Percentiles rank a stretch among this genome's conserved stretches.
Evolutionary conservation across 352 stramenopile genomes (phyloP).

Genomic region (Phytophthora cryptogea): DNA sequence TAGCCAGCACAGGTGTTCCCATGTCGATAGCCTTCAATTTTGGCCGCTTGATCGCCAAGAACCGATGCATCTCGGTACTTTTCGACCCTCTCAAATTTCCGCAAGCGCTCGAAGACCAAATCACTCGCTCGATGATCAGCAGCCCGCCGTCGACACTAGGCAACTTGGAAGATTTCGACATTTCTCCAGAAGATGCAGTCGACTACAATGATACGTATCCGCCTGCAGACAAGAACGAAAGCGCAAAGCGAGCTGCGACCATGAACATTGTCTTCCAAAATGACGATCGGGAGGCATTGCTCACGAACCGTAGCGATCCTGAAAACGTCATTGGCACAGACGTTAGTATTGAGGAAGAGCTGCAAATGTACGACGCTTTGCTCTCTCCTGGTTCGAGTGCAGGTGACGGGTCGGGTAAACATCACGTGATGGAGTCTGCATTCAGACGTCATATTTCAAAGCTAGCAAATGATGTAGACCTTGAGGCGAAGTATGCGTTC

Average conservation of each 20-base stretch:
- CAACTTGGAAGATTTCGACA: conserved; percentile 66
- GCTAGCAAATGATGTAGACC: conserved; percentile 54
- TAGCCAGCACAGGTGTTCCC: conserved; percentile 50
- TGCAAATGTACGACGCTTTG: conserved; percentile 53
- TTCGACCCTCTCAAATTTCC: conserved; percentile 74
- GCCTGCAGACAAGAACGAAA: conserved; percentile 21
- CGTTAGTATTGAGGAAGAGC: conserved; percentile 56
- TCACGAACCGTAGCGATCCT: conserved; percentile 52
- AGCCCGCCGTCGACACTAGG: conserved; percentile 46
- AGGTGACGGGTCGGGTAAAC: conserved; percentile 25
- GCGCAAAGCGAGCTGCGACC: conserved; percentile 4
- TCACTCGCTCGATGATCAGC: conserved; percentile 60
- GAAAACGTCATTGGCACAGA: conserved; percentile 56
- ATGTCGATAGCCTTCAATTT: conserved; percentile 76
- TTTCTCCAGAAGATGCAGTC: conserved; percentile 47
- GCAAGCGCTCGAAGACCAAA: conserved; percentile 56
- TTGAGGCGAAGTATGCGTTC: conserved; percentile 62
- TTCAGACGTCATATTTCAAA: conserved; percentile 62
- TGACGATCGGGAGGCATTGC: conserved; percentile 45
- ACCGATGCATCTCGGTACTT: conserved; percentile 67
- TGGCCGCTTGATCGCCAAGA: conserved; percentile 76
- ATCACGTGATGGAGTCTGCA: conserved; percentile 59
- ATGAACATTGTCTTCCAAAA: conserved; percentile 34
- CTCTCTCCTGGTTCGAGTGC: conserved; percentile 34
- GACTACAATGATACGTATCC: conserved; percentile 28